Percentiles rank a stretch among this genome's conserved stretches.
Conservation (phyloP, 2,329 filamentous ascomycete species). For the Periconia sp. region DNA sequence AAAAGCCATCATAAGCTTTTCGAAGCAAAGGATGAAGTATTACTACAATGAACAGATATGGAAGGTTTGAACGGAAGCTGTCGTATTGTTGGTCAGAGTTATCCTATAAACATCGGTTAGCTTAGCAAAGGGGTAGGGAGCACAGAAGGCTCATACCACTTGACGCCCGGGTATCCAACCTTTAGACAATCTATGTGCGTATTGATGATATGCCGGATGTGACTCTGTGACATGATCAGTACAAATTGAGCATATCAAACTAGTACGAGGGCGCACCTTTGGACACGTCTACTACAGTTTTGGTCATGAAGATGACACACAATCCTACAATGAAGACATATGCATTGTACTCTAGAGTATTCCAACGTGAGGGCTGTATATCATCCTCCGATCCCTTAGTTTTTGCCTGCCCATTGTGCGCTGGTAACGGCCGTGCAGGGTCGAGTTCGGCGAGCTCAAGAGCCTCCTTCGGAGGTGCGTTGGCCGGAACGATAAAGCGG, state of each 20-base stretch:
- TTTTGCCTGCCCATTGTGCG: slow-evolving; percentile 25
- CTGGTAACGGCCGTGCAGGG: slow-evolving; percentile 32
- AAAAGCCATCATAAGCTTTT: slow-evolving; percentile 64
- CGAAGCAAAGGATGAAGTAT: slow-evolving; percentile 78
- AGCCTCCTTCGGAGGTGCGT: slow-evolving; percentile 57
- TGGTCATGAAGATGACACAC: slow-evolving; percentile 84
- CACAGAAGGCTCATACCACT: slow-evolving; percentile 60
- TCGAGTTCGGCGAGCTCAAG: slow-evolving; percentile 38
- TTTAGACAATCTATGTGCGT: slow-evolving; percentile 67
- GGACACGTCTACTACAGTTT: slow-evolving; percentile 83
- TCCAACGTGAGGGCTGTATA: slow-evolving; percentile 74
- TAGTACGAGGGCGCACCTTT: slow-evolving; percentile 58
- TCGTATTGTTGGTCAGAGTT: slow-evolving; percentile 86
- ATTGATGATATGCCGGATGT: slow-evolving; percentile 79
- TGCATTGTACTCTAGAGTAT: slow-evolving; percentile 78
- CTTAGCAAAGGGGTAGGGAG: slow-evolving; percentile 4
- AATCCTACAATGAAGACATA: slow-evolving; percentile 72
- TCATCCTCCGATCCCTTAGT: slow-evolving; percentile 37
- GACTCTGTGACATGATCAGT: slow-evolving; percentile 57
- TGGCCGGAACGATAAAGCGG: slow-evolving; percentile 71
- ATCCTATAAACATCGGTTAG: slow-evolving; percentile 58
- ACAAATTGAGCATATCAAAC: not conserved
- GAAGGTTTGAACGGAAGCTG: slow-evolving; percentile 82
- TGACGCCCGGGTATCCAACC: slow-evolving; percentile 94
- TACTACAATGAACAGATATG: slow-evolving; percentile 74